phyloP scores from a whole-genome alignment of 495 filamentous ascomycete genomes.

The Xylaria longipes region DNA sequence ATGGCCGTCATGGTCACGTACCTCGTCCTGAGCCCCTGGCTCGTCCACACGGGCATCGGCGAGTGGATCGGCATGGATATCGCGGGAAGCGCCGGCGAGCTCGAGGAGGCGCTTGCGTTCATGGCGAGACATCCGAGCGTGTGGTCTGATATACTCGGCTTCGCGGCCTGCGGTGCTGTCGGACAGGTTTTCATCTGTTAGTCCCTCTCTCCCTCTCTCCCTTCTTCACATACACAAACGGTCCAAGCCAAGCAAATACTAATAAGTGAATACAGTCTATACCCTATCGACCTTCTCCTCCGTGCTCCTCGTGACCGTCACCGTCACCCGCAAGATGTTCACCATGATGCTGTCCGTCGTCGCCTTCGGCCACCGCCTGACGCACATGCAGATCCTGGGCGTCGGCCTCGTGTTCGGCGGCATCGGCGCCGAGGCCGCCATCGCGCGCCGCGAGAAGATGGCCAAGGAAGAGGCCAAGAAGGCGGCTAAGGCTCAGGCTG shows the following conservation, averaged over 20 bases:
- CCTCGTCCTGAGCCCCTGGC: constrained; percentile 77
- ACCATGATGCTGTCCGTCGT: constrained; percentile 97
- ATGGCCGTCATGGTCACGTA: constrained; percentile 77
- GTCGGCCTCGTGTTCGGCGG: constrained; percentile 94
- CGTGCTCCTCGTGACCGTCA: constrained; percentile 92
- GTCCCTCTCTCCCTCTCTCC: constrained; percentile 33
- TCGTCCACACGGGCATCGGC: constrained; percentile 69
- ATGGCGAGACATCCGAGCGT: constrained; percentile 77
- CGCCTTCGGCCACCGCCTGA: constrained; percentile 89
- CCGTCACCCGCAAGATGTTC: constrained; percentile 97
- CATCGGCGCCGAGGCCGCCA: constrained; percentile 86
- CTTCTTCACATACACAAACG: constrained; percentile 12
- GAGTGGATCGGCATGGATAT: constrained; percentile 71
- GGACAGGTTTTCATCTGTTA: constrained; percentile 95
- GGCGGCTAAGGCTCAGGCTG: constrained; percentile 51
- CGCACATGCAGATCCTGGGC: constrained; percentile 87
- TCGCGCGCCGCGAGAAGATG: constrained; percentile 82
- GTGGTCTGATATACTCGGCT: constrained; percentile 83
- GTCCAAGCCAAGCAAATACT: neutral
- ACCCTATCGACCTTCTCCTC: constrained; percentile 91
- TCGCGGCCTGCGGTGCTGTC: constrained; percentile 89
- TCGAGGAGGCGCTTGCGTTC: constrained; percentile 80
- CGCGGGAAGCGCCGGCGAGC: constrained; percentile 67
- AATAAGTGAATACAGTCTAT: constrained; percentile 65
- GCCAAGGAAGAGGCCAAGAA: constrained; percentile 75